Conservation (phyloP, 352 stramenopile genomes). For the Pythium aristosporum region DNA sequence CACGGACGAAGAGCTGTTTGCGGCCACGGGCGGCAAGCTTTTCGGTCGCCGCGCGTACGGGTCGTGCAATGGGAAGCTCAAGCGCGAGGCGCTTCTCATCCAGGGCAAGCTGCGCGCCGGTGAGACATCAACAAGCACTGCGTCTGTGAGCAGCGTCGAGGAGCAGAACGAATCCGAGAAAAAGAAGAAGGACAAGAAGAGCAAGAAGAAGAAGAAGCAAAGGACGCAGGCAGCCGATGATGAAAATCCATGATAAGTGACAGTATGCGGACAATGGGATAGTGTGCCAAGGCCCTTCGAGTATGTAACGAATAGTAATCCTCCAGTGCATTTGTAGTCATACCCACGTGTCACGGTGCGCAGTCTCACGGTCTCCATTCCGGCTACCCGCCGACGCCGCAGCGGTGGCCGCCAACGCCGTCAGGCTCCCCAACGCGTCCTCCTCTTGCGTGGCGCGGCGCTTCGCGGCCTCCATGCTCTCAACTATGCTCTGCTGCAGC, state of each 20-base stretch:
- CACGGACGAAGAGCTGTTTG: slow-evolving; percentile 96
- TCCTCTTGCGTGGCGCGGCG: slow-evolving; percentile 17
- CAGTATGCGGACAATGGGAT: background rate
- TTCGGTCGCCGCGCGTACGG: slow-evolving; percentile 94
- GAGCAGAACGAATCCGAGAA: slow-evolving; percentile 21
- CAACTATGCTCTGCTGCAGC: slow-evolving; percentile 33
- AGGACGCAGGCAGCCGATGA: slow-evolving; percentile 16
- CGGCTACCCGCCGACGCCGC: background rate
- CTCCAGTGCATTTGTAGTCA: slow-evolving; percentile 5
- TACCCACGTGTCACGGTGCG: slow-evolving; percentile 26
- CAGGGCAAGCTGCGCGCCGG: slow-evolving; percentile 19
- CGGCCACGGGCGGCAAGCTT: slow-evolving; percentile 93
- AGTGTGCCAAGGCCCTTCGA: background rate
- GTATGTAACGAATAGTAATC: slow-evolving; percentile 20
- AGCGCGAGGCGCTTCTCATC: slow-evolving; percentile 66
- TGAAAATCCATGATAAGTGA: background rate
- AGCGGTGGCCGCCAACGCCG: background rate
- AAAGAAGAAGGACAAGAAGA: slow-evolving; percentile 27
- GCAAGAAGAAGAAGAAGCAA: slow-evolving; percentile 33
- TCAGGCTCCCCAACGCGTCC: slow-evolving; percentile 5
- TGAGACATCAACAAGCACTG: background rate
- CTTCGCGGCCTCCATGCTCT: slow-evolving; percentile 35
- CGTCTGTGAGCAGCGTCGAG: slow-evolving; percentile 1
- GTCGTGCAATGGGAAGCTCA: slow-evolving; percentile 85
- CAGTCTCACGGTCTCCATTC: slow-evolving; percentile 10